These are phyloP conservation scores for Nicotiana otophora DNA, from an alignment of 257 asterid genomes.

Conservation along the genomic window DNA sequence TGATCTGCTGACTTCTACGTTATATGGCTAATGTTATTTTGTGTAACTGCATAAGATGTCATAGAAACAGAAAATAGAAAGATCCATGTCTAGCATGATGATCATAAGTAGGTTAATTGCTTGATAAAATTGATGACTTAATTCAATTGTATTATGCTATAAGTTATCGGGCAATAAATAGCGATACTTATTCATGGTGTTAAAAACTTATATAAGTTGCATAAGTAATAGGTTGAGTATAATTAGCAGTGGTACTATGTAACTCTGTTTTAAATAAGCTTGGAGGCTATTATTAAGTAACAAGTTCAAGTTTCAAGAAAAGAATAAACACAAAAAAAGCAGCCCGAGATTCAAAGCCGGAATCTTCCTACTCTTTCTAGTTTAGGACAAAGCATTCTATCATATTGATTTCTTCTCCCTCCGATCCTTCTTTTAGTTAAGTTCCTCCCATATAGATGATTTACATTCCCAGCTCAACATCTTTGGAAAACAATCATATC, in stretches of 20 bases:
- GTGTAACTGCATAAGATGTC: neutral
- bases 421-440: neutral
- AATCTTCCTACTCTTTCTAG: neutral
- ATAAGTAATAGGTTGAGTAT: neutral
- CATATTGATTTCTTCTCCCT: neutral
- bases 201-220: neutral
- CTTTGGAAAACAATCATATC: neutral
- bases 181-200: neutral
- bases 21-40: neutral
- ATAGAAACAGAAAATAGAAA: neutral
- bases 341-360: neutral
- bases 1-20: neutral
- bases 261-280: no score
- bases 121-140: neutral
- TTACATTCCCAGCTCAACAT: neutral
- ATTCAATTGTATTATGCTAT: neutral
- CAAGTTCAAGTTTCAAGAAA: neutral
- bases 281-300: neutral
- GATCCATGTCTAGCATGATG: neutral
- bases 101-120: neutral
- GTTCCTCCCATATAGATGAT: neutral
- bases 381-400: neutral
- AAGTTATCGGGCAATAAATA: neutral
- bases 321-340: neutral
- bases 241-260: no score